phyloP scores from a whole-genome alignment of 495 filamentous ascomycete genomes.

The Penicillium angulare region DNA sequence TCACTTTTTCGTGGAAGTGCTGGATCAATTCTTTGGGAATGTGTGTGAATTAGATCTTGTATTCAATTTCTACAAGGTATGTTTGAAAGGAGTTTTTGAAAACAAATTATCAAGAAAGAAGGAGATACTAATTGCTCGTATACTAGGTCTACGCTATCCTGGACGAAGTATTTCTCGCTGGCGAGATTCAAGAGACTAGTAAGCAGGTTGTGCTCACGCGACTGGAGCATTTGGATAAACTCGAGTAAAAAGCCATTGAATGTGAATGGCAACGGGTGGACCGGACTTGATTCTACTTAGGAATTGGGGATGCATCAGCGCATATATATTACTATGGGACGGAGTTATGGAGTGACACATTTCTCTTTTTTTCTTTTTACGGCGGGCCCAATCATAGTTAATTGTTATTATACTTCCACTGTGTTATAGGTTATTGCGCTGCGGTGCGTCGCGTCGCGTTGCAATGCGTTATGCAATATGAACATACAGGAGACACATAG shows the following conservation, averaged over 20 bases:
- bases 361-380: no score
- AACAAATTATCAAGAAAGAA: not conserved
- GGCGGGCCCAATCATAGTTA: not conserved
- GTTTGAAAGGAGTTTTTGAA: slow-evolving; percentile 1
- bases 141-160: slow-evolving; percentile 92
- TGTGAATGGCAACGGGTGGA: not conserved
- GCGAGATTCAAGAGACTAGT: slow-evolving; percentile 96
- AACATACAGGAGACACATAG: no score
- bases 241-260: slow-evolving; percentile 59
- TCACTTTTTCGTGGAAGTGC: slow-evolving; percentile 98
- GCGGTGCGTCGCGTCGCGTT: no score
- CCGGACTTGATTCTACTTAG: slow-evolving; percentile 1
- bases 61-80: slow-evolving; percentile 93
- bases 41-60: slow-evolving; percentile 98
- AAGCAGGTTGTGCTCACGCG: slow-evolving; percentile 96
- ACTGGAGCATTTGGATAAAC: slow-evolving; percentile 92
- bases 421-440: no score
- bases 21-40: slow-evolving; percentile 98
- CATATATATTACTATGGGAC: slow-evolving; percentile 6
- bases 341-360: slow-evolving; percentile 16
- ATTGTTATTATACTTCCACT: not conserved
- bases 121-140: slow-evolving; percentile 2
- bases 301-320: slow-evolving; percentile 12
- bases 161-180: slow-evolving; percentile 94
- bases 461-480: no score